Evolutionary conservation across 495 filamentous ascomycete genomes (phyloP), one percentile per base, ranked within the genome.

Genomic region (Xylaria sp.): DNA sequence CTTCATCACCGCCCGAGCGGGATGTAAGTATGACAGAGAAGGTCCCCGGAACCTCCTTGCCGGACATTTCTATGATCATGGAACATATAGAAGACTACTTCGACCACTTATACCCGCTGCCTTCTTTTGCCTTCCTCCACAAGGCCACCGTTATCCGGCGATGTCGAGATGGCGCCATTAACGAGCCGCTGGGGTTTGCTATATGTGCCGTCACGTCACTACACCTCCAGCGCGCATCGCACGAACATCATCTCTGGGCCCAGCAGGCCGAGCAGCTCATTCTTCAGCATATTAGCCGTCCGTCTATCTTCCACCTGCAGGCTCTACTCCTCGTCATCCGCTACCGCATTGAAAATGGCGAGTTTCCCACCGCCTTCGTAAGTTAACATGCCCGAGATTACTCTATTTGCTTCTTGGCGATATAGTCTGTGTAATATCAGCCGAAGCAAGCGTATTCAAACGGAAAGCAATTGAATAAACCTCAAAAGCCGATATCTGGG

Each of bases 251-350:
- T 26, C 17, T 71, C 11, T 77, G 77, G 74, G 68, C 75, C 8
- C 72, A 75, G 33, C 67, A 76, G 41, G 77, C 76, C n/a, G 76
- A 76, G 46, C 71, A 78, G 62, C 68, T 61, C 3, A 75, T 76
- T 15, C n/a, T 76, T 11, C 71, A 73, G 44, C 70, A 79, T 44
- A 68, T 79, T 43, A 76, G 73, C 1, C 71, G 76, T 6, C 76
- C 77, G 4, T 75, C 72, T n/a, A 73, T 78, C 52, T 78, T 76
- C 40, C 58, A 76, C 26, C 70, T 79, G 8, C 77, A 79, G 63
- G 76, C 75, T 12, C 64, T 79, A 9, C 67, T 79, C 17, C 71
- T 79, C 14, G 71, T 79, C 21, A 72, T 78, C 58, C 74, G 75
- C n/a, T 78, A 74, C 40, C 72, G 71, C 44, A 74, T 76, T 21